These are phyloP conservation scores for Phytophthora kernoviae DNA, from an alignment of 352 stramenopile genomes.

Conservation along the genomic window DNA sequence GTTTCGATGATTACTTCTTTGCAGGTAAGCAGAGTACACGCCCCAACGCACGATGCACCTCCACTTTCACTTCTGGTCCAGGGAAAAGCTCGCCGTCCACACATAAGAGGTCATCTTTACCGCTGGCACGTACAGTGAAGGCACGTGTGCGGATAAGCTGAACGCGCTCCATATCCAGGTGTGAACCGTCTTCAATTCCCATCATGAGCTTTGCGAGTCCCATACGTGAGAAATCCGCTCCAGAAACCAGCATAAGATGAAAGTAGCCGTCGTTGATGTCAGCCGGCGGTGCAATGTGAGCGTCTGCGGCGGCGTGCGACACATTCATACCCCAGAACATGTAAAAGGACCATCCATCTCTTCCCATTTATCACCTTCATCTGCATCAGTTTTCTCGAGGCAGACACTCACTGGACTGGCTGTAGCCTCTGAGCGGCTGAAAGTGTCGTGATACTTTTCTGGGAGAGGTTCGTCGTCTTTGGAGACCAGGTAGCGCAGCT, in stretches of 20 bases:
- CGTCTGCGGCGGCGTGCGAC: slow-evolving; percentile 51
- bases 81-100: slow-evolving; percentile 68
- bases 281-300: slow-evolving; percentile 49
- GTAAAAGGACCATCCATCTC: slow-evolving; percentile 55
- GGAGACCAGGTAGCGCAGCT: slow-evolving; percentile 42
- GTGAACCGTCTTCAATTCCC: slow-evolving; percentile 53
- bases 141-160: slow-evolving; percentile 68
- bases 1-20: slow-evolving; percentile 11
- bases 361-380: slow-evolving; percentile 28
- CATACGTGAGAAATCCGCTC: slow-evolving; percentile 39
- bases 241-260: slow-evolving; percentile 59
- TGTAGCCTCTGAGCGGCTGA: slow-evolving; percentile 11
- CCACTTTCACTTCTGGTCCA: slow-evolving; percentile 48
- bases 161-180: slow-evolving; percentile 44
- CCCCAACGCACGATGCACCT: slow-evolving; percentile 53
- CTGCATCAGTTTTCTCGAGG: slow-evolving; percentile 20
- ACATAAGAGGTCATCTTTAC: slow-evolving; percentile 49
- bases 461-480: slow-evolving; percentile 33
- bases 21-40: slow-evolving; percentile 43
- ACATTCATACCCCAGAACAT: slow-evolving; percentile 74
- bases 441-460: slow-evolving; percentile 43
- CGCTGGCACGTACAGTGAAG: slow-evolving; percentile 45
- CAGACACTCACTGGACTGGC: slow-evolving; percentile 28
- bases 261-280: slow-evolving; percentile 64
- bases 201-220: slow-evolving; percentile 54